These are phyloP conservation scores for Inga leiocalycina DNA, from an alignment of 306 rosid genomes.

Conservation along the genomic window DNA sequence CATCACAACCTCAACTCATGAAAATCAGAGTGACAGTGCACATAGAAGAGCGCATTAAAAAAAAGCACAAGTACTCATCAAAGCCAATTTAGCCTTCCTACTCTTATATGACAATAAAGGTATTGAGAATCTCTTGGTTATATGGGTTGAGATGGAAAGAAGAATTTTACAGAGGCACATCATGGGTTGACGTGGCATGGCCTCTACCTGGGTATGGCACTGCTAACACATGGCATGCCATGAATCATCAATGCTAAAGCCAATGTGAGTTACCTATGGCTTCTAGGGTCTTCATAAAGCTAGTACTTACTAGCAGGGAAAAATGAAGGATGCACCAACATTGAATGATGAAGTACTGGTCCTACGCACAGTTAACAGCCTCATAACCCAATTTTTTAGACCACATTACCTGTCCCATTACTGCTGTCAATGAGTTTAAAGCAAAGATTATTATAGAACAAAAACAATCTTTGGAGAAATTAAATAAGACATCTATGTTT, in stretches of 20 bases:
- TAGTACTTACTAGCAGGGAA: not conserved
- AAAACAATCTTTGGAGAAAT: not conserved
- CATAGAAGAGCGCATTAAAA: slow-evolving; percentile 23
- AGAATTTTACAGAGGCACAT: slow-evolving; percentile 36
- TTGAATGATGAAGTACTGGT: not conserved
- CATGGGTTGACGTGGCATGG: not conserved
- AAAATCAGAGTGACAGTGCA: slow-evolving; percentile 37
- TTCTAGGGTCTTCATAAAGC: not conserved
- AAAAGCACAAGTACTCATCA: not conserved
- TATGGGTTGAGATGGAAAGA: not conserved
- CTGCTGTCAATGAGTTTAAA: not conserved
- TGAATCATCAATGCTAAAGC: not conserved
- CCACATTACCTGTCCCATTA: not conserved
- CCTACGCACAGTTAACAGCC: not conserved
- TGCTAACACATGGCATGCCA: slow-evolving; percentile 19
- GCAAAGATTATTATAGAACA: not conserved
- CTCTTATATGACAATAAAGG: not conserved
- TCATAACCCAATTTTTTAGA: not conserved
- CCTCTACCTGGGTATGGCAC: not conserved
- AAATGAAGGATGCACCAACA: not conserved
- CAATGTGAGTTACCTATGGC: not conserved
- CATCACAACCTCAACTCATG: slow-evolving; percentile 47
- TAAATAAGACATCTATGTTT: not conserved
- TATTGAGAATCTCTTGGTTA: not conserved
- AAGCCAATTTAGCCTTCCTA: slow-evolving; percentile 31